These are phyloP conservation scores for Pulveroboletus sp. DNA, from an alignment of 768 basidiomycete species.

Conservation along the genomic window DNA sequence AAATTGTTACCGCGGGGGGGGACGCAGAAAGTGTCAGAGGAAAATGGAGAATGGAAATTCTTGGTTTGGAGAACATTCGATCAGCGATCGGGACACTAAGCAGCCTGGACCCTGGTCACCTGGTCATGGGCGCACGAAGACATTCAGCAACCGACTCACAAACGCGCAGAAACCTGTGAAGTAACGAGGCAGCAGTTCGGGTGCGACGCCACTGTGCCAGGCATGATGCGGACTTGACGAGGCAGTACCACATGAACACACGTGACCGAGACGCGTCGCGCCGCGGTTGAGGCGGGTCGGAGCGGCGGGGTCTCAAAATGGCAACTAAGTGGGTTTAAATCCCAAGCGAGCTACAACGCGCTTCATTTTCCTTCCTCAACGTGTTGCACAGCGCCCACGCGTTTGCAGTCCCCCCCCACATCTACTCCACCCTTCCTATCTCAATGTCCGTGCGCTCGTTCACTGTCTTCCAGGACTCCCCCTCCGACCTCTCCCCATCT, in stretches of 20 bases:
- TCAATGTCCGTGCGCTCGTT: constrained; percentile 57
- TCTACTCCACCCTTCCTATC: constrained; percentile 11
- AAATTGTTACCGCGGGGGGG: neutral
- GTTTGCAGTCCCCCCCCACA: constrained; percentile 1
- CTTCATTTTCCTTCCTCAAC: constrained; percentile 27
- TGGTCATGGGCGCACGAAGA: neutral
- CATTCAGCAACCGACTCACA: neutral
- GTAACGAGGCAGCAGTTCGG: neutral
- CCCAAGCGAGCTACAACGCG: constrained; percentile 21
- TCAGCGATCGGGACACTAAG: constrained; percentile 16
- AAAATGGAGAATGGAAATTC: constrained; percentile 13
- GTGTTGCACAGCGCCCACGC: constrained; percentile 31
- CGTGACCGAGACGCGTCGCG: constrained; percentile 29
- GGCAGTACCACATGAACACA: constrained; percentile 4
- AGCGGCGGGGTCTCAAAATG: constrained; percentile 32
- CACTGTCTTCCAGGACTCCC: constrained; percentile 59
- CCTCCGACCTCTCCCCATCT: constrained; percentile 35
- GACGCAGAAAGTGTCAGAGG: neutral
- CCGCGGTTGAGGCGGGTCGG: constrained; percentile 25
- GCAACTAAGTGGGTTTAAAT: constrained; percentile 26
- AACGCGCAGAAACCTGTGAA: constrained; percentile 1
- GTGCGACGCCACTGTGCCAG: neutral
- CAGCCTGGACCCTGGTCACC: constrained; percentile 10
- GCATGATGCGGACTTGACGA: neutral
- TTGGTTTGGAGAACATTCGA: constrained; percentile 10